These are phyloP conservation scores for Exophiala sp. DNA, from an alignment of 2,329 filamentous ascomycete genomes.

Conservation along the genomic window DNA sequence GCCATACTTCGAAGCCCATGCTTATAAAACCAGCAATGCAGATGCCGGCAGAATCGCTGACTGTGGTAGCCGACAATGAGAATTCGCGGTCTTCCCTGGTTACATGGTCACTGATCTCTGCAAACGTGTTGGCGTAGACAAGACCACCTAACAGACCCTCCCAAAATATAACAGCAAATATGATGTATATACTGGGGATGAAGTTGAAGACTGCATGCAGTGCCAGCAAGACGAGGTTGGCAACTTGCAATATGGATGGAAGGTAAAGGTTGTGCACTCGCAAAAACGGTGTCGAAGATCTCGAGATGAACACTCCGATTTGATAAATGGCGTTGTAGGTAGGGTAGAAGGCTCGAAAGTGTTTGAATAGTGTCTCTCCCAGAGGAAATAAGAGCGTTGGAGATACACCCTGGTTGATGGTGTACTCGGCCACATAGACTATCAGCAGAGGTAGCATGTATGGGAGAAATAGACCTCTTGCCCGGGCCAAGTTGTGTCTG, in stretches of 20 bases:
- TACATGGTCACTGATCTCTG: slow-evolving; percentile 84
- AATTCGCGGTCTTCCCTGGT: slow-evolving; percentile 79
- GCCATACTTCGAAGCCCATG: slow-evolving; percentile 73
- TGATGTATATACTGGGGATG: slow-evolving; percentile 78
- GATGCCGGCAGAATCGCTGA: slow-evolving; percentile 88
- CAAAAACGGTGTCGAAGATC: slow-evolving; percentile 83
- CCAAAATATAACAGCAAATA: slow-evolving; percentile 87
- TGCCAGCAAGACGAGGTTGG: slow-evolving; percentile 70
- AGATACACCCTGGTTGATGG: slow-evolving; percentile 91
- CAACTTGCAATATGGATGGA: slow-evolving; percentile 75
- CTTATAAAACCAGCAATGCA: slow-evolving; percentile 82
- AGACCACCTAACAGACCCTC: slow-evolving; percentile 86
- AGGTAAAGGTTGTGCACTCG: slow-evolving; percentile 77
- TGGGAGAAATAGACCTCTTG: slow-evolving; percentile 66
- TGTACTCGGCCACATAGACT: slow-evolving; percentile 95
- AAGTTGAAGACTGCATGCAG: slow-evolving; percentile 76
- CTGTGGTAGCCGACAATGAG: slow-evolving; percentile 81
- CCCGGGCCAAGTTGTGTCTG: slow-evolving; percentile 59
- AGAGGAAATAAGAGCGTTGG: slow-evolving; percentile 88
- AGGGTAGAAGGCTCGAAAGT: slow-evolving; percentile 86
- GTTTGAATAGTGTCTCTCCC: slow-evolving; percentile 67
- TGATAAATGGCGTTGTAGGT: slow-evolving; percentile 95
- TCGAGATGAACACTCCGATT: slow-evolving; percentile 88
- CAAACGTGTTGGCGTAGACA: slow-evolving; percentile 95
- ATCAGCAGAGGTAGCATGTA: slow-evolving; percentile 88